phyloP scores from a whole-genome alignment of 352 stramenopile genomes.

The Nothophytophthora sp. region DNA sequence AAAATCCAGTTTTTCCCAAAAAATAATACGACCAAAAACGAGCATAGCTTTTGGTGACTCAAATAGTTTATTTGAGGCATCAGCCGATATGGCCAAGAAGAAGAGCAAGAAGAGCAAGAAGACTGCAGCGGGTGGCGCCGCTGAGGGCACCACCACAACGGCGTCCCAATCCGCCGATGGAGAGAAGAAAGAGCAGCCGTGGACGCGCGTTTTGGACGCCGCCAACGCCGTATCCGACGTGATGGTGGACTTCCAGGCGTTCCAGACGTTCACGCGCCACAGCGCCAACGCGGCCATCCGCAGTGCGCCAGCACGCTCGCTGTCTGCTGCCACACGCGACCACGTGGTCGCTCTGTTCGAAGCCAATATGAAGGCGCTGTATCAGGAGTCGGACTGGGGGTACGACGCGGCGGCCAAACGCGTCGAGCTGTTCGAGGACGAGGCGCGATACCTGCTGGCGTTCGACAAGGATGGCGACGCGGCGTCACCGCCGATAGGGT shows the following conservation, averaged over 20 bases:
- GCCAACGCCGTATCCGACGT: slow-evolving; percentile 64
- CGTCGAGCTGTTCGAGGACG: slow-evolving; percentile 80
- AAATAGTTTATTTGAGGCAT: too few relatives aligned
- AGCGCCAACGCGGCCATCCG: slow-evolving; percentile 42
- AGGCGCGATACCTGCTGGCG: slow-evolving; percentile 88
- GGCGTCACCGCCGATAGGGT: slow-evolving; percentile 49
- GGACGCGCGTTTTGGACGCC: slow-evolving; percentile 28
- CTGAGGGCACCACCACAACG: neutral
- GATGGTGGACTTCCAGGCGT: slow-evolving; percentile 60
- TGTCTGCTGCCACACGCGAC: slow-evolving; percentile 33
- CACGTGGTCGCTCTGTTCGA: slow-evolving; percentile 82
- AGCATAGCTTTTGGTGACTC: slow-evolving; percentile 5
- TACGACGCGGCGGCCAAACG: slow-evolving; percentile 87
- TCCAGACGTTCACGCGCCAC: slow-evolving; percentile 57
- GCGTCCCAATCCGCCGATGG: too few relatives aligned
- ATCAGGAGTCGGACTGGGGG: slow-evolving; percentile 89
- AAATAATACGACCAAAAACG: neutral
- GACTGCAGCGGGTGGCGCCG: neutral
- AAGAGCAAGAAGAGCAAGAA: slow-evolving; percentile 20
- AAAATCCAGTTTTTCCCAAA: too few relatives aligned
- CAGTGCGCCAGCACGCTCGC: slow-evolving; percentile 36
- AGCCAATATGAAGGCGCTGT: slow-evolving; percentile 92
- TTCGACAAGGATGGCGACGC: slow-evolving; percentile 34
- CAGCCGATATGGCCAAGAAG: slow-evolving; percentile 27
- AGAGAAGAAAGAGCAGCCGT: slow-evolving; percentile 3